Evolutionary conservation across 768 basidiomycete species (phyloP), one percentile per base, ranked within the genome.

Genomic region (Lentinus tigrinus): DNA sequence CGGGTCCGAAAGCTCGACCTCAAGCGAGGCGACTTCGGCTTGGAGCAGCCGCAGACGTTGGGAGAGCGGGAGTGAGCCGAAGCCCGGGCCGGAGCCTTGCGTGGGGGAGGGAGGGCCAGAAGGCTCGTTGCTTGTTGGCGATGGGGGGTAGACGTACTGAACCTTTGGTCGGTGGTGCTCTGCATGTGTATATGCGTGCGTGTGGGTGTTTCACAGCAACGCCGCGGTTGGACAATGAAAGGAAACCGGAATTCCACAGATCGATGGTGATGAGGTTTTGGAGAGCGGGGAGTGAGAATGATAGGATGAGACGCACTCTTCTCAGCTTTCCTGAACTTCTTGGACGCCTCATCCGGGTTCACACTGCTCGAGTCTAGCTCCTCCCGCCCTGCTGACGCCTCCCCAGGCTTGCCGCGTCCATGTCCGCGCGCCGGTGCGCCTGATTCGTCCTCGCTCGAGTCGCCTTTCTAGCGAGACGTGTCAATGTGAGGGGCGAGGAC

Each of bases 1-100:
- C 10, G 90, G 91, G 63, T 93, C 89, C 0, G 85, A 79, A n/a
- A 95, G 77, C 66, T 95, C 92, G 1, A 75, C 70, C 70, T 99
- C 96, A 3, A 99, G 79, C 27, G 91, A 80, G 0, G 81, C 72
- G 0, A 98, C 77, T 67, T 99, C 96, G 2, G 81, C 79, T 59
- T 93, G 89, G 8, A 99, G 77, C 2, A 76, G 71, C 9, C 81
- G 81, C 21, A 94, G 71, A 31, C 70, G 71, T 36, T 68, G 64
- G 0, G 74, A 63, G 6, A 74, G 60, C 2, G 72, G 66, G 14
- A 64, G 31, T 11, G 31, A 31, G 31, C 31, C 11, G 7, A 11
- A 31, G 31, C 31, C 11, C 11, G 11, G 31, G 31, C 31, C 62
- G 38, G 71, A 67, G 1, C 72, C 74, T 28, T 67, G 62, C 0